A percentile compares a stretch with the other conserved stretches of the same genome.
Conservation (phyloP, 768 basidiomycete genomes). For the Russula olivacea region DNA sequence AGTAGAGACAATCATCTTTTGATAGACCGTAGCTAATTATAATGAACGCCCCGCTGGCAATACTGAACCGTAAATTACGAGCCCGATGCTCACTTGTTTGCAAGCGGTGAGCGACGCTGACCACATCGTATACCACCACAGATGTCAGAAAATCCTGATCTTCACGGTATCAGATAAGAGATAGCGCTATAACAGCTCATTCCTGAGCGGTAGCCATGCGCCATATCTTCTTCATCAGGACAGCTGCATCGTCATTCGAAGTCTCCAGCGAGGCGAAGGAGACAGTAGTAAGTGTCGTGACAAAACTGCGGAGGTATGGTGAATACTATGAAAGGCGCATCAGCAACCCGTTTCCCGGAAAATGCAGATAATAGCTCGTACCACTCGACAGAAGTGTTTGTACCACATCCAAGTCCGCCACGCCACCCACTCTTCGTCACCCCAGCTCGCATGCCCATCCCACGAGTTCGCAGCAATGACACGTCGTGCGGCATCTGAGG, state of each 20-base stretch:
- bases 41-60: not conserved
- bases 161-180: not conserved
- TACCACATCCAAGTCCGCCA: slow-evolving; percentile 95
- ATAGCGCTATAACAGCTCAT: not conserved
- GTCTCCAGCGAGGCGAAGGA: slow-evolving; percentile 62
- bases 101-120: not conserved
- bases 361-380: slow-evolving; percentile 35
- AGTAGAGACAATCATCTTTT: not conserved
- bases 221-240: slow-evolving; percentile 62
- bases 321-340: slow-evolving; percentile 49
- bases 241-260: slow-evolving; percentile 49
- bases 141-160: not conserved
- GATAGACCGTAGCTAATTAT: not conserved
- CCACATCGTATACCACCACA: not conserved
- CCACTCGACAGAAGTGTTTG: slow-evolving; percentile 77
- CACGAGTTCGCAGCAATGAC: slow-evolving; percentile 65
- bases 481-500: slow-evolving; percentile 44
- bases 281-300: slow-evolving; percentile 61
- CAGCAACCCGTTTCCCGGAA: slow-evolving; percentile 1
- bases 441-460: slow-evolving; percentile 66
- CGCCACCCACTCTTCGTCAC: slow-evolving; percentile 66
- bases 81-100: not conserved
- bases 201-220: slow-evolving; percentile 63
- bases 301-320: slow-evolving; percentile 70
- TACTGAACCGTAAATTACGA: not conserved